Conservation (phyloP, 306 rosid species). For the Cucumis cinereus region DNA sequence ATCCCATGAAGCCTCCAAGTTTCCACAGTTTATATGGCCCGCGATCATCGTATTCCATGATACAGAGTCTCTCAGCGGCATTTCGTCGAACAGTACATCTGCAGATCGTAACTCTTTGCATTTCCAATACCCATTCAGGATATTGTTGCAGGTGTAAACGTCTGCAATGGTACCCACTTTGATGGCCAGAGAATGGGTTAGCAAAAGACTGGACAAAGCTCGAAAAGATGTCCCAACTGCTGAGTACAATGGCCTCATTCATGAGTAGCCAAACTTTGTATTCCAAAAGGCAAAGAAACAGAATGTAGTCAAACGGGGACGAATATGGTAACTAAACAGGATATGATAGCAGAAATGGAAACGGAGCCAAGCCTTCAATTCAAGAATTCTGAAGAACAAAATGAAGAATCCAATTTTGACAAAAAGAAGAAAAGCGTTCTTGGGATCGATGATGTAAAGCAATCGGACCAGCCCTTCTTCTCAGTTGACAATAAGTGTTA, state of each 20-base stretch:
- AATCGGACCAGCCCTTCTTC: neutral
- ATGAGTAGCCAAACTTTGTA: conserved; percentile 3
- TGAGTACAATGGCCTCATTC: conserved; percentile 44
- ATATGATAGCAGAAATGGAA: neutral
- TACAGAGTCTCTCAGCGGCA: conserved; percentile 47
- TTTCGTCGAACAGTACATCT: conserved; percentile 42
- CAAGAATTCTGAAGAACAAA: neutral
- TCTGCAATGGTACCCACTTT: conserved; percentile 39
- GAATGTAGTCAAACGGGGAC: neutral
- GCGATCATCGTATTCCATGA: conserved; percentile 77
- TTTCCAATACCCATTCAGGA: conserved; percentile 30
- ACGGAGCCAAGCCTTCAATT: neutral
- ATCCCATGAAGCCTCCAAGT: conserved; percentile 26
- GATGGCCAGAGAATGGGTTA: conserved; percentile 40
- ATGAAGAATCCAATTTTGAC: neutral
- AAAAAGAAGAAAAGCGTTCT: neutral
- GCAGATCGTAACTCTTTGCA: conserved; percentile 24
- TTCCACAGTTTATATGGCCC: conserved; percentile 27
- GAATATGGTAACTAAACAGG: neutral
- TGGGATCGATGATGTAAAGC: neutral
- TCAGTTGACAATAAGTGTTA: neutral
- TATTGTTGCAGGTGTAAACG: conserved; percentile 46
- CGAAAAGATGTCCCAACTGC: conserved; percentile 16
- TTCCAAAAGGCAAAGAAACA: neutral
- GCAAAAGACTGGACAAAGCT: conserved; percentile 22